A percentile compares a stretch with the other conserved stretches of the same genome.
Evolutionary conservation across 495 filamentous ascomycete species (phyloP).

Genomic region (Tirmania nivea): DNA sequence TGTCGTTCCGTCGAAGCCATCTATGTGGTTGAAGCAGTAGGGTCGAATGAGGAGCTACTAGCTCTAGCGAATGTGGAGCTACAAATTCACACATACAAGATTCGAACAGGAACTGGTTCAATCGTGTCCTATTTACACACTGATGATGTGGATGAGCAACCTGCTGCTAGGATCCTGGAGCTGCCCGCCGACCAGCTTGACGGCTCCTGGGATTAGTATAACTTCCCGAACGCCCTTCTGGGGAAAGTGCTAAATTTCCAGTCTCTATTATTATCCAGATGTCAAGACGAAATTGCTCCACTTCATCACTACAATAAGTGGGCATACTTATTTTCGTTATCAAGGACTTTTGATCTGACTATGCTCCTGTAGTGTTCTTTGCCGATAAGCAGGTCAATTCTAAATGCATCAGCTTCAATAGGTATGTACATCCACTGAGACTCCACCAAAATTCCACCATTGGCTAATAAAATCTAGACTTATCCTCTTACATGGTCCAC

Average conservation of each 20-base stretch:
- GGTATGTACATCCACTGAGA: constrained; percentile 1
- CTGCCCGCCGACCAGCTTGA: constrained; percentile 26
- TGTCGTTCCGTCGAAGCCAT: constrained; percentile 8
- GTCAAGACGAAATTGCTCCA: constrained; percentile 26
- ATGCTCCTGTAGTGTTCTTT: constrained; percentile 18
- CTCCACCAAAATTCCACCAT: not conserved
- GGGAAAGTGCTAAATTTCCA: constrained; percentile 1
- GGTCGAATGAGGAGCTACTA: constrained; percentile 10
- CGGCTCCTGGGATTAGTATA: constrained; percentile 28
- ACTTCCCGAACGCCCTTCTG: no score
- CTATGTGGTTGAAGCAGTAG: constrained; percentile 12
- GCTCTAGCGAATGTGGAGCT: constrained; percentile 9
- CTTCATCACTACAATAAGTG: constrained; percentile 28
- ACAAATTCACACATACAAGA: constrained; percentile 10
- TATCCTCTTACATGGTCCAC: constrained; percentile 33
- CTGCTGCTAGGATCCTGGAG: not conserved
- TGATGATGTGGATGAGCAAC: constrained; percentile 1
- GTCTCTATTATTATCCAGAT: constrained; percentile 28
- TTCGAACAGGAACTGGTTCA: not conserved
- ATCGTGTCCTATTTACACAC: not conserved
- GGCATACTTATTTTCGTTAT: not conserved
- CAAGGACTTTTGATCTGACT: not conserved
- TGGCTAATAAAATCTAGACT: constrained; percentile 1
- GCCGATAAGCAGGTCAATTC: constrained; percentile 17
- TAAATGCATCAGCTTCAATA: constrained; percentile 22